These are phyloP conservation scores for Phytophthora palmivora DNA, from an alignment of 352 stramenopile species.

Conservation along the genomic window DNA sequence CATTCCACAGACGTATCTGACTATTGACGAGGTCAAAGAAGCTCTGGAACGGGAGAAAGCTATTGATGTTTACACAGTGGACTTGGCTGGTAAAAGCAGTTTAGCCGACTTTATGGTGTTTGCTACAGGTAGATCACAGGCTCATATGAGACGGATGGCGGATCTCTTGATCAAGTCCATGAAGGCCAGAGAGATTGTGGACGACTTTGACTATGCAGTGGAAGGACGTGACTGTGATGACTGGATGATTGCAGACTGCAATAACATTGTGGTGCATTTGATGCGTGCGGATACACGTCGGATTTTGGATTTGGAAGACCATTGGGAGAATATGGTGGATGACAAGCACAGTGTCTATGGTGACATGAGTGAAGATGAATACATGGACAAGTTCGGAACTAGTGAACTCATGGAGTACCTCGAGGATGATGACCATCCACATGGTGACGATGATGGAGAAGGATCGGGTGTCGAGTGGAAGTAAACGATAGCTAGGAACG, in stretches of 20 bases:
- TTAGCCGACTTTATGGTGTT: conserved; percentile 92
- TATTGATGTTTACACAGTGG: conserved; percentile 79
- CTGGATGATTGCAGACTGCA: conserved; percentile 94
- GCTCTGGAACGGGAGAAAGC: conserved; percentile 80
- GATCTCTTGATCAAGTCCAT: conserved; percentile 90
- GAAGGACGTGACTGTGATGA: conserved; percentile 91
- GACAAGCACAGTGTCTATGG: conserved; percentile 84
- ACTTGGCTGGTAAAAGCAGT: conserved; percentile 79
- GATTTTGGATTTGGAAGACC: conserved; percentile 79
- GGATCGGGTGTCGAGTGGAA: conserved; percentile 69
- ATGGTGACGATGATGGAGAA: conserved; percentile 40
- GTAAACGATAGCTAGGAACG: conserved; percentile 36
- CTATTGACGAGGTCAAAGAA: conserved; percentile 67
- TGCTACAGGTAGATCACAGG: conserved; percentile 79
- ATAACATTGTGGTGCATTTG: conserved; percentile 91
- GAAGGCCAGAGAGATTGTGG: conserved; percentile 64
- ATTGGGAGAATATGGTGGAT: conserved; percentile 88
- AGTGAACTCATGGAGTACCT: conserved; percentile 88
- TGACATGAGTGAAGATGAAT: conserved; percentile 85
- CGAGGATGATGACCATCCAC: conserved; percentile 65
- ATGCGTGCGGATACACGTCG: conserved; percentile 80
- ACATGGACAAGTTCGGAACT: conserved; percentile 89
- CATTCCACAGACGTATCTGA: conserved; percentile 74
- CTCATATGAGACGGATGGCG: conserved; percentile 90
- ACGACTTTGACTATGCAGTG: conserved; percentile 85